Evolutionary conservation across 2,329 filamentous ascomycete genomes (phyloP).

Genomic region (Cladosporium velox): DNA sequence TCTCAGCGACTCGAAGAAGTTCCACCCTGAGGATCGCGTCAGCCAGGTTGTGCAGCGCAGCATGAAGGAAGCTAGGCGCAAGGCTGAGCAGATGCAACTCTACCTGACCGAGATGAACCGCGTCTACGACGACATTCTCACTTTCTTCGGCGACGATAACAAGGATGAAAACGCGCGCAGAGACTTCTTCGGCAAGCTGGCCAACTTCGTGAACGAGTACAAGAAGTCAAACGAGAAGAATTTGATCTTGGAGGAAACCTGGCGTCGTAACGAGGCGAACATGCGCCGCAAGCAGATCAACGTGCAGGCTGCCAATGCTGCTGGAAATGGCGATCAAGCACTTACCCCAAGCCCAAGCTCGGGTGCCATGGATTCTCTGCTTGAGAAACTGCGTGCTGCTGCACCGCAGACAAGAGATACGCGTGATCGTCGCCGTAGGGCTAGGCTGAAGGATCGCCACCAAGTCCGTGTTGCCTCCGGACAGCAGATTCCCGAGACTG

Average conservation of each 20-base stretch:
- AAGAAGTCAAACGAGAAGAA: constrained; percentile 97
- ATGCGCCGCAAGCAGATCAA: constrained; percentile 84
- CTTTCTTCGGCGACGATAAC: constrained; percentile 93
- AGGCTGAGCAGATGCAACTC: constrained; percentile 92
- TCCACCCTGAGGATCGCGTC: constrained; percentile 95
- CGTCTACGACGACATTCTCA: constrained; percentile 92
- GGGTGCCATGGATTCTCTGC: constrained; percentile 91
- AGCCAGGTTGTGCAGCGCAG: constrained; percentile 84
- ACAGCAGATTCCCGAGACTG: constrained; percentile 76
- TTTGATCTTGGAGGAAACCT: constrained; percentile 74
- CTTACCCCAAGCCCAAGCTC: constrained; percentile 49
- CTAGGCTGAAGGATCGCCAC: constrained; percentile 85
- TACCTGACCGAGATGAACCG: constrained; percentile 91
- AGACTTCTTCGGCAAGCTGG: constrained; percentile 94
- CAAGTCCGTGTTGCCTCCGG: constrained; percentile 88
- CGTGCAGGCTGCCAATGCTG: constrained; percentile 56
- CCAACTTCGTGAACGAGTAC: constrained; percentile 88
- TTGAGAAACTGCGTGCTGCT: constrained; percentile 92
- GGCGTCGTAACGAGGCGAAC: constrained; percentile 82
- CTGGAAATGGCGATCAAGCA: constrained; percentile 40
- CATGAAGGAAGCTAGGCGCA: constrained; percentile 96
- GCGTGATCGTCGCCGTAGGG: constrained; percentile 81
- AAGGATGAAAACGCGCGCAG: constrained; percentile 87
- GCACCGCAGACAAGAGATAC: constrained; percentile 84
- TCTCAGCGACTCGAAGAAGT: constrained; percentile 93